Evolutionary conservation across 2,329 filamentous ascomycete species (phyloP), one percentile per base, ranked within the genome.

Genomic region (Scedosporium boydii): DNA sequence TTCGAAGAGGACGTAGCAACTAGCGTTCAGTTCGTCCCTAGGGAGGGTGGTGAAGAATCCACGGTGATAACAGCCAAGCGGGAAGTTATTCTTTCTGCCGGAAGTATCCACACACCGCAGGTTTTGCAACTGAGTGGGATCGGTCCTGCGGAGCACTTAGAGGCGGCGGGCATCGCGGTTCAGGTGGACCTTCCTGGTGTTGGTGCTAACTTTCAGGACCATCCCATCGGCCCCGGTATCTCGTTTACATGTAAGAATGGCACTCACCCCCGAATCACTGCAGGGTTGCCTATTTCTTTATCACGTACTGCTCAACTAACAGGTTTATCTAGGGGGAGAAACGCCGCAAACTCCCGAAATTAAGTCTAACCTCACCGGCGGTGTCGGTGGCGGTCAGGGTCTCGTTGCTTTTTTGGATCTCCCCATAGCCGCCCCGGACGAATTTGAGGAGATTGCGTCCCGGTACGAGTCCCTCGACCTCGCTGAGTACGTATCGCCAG

Each of bases 151-250:
- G 66, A 63, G 0, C 74, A 80, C 53, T 71, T 82, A 1, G 64
- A 72, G 16, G 69, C 70, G 58, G 71, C 74, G 42, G 66, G 67
- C 6, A 77, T 79, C 62, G 71, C 75, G 2, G 75, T 85, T 10
- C 64, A 85, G 41, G 72, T 73, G 2, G 77, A 87, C 66, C 74
- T 83, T 0, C 83, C 82, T 0, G 84, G 83, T 42, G 84, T 88
- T 2, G 85, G 85, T 14, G 78, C 73, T 7, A 87, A 87, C 70
- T 74, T 87, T 10, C 78, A 84, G 69, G 84, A 87, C 68, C 81
- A 81, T 63, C 66, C 66, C 55, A 68, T 70, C 68, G 63, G 67
- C 51, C 62, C 51, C 9, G 10, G 61, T 42, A 66, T 67, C 48
- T 63, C 55, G 1, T 69, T 67, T 56, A 61, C 63, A n/a, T 67